phyloP scores from a whole-genome alignment of 495 filamentous ascomycete species.

The Thermochaetoides thermophila region DNA sequence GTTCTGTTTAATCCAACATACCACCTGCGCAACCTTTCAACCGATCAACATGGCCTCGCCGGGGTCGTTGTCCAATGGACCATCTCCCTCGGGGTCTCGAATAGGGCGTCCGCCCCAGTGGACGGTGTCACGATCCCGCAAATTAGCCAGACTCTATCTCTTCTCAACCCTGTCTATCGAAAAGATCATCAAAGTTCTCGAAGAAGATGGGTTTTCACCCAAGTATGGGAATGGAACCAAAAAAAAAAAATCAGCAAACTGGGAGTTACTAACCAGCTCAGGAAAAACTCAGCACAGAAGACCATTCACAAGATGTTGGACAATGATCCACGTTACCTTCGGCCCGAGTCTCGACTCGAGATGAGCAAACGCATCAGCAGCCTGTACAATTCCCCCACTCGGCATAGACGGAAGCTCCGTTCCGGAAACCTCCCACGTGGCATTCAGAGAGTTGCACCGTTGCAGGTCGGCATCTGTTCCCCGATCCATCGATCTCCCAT shows the following conservation, averaged over 20 bases:
- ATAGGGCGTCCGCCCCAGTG: constrained; percentile 32
- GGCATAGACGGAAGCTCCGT: constrained; percentile 8
- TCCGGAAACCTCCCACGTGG: too few species aligned
- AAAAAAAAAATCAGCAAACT: too few species aligned
- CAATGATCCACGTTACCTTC: constrained; percentile 32
- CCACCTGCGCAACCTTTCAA: too few species aligned
- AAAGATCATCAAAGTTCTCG: constrained; percentile 28
- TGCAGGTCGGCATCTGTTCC: too few species aligned
- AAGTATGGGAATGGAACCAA: too few species aligned
- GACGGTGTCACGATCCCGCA: constrained; percentile 28
- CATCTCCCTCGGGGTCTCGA: constrained; percentile 14
- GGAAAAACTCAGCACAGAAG: constrained; percentile 35
- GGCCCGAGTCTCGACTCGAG: constrained; percentile 29
- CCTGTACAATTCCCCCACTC: constrained; percentile 11
- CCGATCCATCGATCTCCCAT: too few species aligned
- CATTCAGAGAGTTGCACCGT: too few species aligned
- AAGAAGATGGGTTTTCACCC: constrained; percentile 28
- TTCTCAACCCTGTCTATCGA: constrained; percentile 30
- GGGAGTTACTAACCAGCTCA: too few species aligned
- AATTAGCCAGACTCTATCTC: constrained; percentile 29
- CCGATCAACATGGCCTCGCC: constrained; percentile 11
- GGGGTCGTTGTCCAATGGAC: constrained; percentile 1
- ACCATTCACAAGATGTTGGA: constrained; percentile 31
- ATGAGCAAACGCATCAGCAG: constrained; percentile 25
- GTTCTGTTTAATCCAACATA: constrained; percentile 1